These are phyloP conservation scores for Cryptococcus jaspeensis DNA, from an alignment of 1,284 basidiomycete species.

Conservation along the genomic window DNA sequence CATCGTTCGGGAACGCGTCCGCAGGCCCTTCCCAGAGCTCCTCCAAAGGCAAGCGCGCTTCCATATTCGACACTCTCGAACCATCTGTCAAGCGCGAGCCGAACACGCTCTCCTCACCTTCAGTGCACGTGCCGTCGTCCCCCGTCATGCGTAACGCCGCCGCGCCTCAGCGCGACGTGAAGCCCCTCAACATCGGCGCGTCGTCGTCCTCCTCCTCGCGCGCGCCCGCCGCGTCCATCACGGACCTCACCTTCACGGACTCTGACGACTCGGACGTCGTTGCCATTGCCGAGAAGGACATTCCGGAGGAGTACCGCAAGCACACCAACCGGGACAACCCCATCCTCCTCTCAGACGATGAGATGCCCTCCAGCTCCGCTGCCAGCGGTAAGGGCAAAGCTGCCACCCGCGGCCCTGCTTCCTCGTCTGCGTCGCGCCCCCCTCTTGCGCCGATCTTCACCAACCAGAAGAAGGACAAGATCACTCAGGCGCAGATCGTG, in stretches of 20 bases:
- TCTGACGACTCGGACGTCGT: conserved; percentile 16
- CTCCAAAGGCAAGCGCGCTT: too few relatives aligned
- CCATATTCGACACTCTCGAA: background rate
- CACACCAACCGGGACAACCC: conserved; percentile 19
- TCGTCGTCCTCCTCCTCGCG: background rate
- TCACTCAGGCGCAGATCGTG: background rate
- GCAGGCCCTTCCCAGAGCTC: too few relatives aligned
- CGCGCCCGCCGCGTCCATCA: background rate
- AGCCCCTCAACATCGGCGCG: conserved; percentile 2
- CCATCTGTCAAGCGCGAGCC: background rate
- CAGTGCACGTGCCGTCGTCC: background rate
- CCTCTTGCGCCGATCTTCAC: conserved; percentile 12
- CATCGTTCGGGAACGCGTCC: too few relatives aligned
- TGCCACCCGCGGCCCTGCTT: background rate
- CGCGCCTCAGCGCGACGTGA: background rate
- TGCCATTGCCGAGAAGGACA: conserved; percentile 7
- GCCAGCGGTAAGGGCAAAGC: conserved; percentile 7
- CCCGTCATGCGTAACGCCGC: background rate
- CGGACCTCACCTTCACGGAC: conserved; percentile 1
- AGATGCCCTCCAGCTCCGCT: background rate
- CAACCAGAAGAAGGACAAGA: background rate
- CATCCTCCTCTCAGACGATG: conserved; percentile 12
- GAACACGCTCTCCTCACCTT: background rate
- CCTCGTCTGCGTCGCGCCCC: conserved; percentile 3
- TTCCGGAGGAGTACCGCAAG: conserved; percentile 14